These are phyloP conservation scores for Zychaea mexicana DNA, from an alignment of 371 early-diverging fungal genomes.

Conservation along the genomic window DNA sequence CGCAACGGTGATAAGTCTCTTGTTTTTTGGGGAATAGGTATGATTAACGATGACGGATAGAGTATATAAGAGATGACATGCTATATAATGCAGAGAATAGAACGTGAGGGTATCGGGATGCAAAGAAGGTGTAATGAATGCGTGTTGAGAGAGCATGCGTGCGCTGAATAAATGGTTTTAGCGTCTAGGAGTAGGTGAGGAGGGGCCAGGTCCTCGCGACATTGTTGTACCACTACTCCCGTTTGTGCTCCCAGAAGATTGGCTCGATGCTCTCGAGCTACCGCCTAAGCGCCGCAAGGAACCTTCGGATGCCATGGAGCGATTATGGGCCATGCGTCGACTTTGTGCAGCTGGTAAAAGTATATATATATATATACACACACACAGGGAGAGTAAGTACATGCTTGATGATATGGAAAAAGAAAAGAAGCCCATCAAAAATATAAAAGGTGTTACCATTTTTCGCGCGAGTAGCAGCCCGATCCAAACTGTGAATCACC, in stretches of 20 bases:
- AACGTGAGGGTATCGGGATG: too few species aligned
- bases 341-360: constrained; percentile 13
- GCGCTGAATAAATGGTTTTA: not conserved
- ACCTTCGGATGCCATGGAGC: constrained; percentile 6
- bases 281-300: not conserved
- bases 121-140: not conserved
- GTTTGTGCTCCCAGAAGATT: not conserved
- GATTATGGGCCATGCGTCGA: constrained; percentile 15
- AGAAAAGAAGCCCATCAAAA: not conserved
- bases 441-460: constrained; percentile 21
- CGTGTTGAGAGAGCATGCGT: not conserved
- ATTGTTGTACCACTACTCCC: not conserved
- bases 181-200: constrained; percentile 1
- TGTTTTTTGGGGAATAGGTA: too few species aligned
- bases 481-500: constrained; percentile 36
- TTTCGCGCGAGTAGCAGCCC: constrained; percentile 13
- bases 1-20: too few species aligned
- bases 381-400: too few species aligned
- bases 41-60: too few species aligned
- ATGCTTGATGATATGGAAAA: not conserved
- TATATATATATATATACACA: too few species aligned
- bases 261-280: not conserved
- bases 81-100: too few species aligned
- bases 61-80: too few species aligned
- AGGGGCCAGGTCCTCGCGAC: not conserved